Base-by-base conservation (phyloP, 441 rosid species). In the Populus hybrid region DNA sequence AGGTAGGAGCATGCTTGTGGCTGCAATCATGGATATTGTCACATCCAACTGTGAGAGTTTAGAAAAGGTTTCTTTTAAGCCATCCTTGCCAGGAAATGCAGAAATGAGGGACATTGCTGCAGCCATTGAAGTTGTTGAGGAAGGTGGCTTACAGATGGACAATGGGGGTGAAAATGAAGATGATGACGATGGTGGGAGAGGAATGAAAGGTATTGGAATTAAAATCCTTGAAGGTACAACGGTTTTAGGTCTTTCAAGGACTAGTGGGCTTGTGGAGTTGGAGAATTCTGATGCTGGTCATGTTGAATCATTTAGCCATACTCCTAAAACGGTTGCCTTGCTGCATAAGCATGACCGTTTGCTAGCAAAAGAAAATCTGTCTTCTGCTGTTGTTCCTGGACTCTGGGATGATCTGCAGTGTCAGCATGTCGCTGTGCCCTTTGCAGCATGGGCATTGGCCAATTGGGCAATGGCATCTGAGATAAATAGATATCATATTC, bases 1-100 rank as follows among this genome's bases (percentile, higher is more conserved):
- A 94, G 98, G 98, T 84, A 96, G 99, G 93, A 94, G 99, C 92
- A 94, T 94, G 99, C 99, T 96, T 73, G 97, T 96, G 76, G 97
- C 97, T 81, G 97, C 99, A 81, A 90, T 94, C 59, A 94, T 96
- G 99, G 99, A 96, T 82, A 89, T 93, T 50, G 97, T 95, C 77
- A 95, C 98, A 23, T 90, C 99, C 80, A 89, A 88, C 83, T 90
- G 93, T 30, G 92, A 90, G 69, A 83, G 83, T 67, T 59, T 87
- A 83, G 98, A 88, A 71, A 90, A 87, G 78, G 77, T 79, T 35
- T 83, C 87, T 73, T 86, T 88, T 85, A 88, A 84, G 85, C 88
- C 95, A 38, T 79, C 85, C 38, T 83, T 94, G 81, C 84, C 98
- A 0, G 91, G 86, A 81, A 89, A 90, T 89, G 99, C 98, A 70